Evolutionary conservation across 2,329 filamentous ascomycete genomes (phyloP).

Genomic region (Sarocladiaceae sp.): DNA sequence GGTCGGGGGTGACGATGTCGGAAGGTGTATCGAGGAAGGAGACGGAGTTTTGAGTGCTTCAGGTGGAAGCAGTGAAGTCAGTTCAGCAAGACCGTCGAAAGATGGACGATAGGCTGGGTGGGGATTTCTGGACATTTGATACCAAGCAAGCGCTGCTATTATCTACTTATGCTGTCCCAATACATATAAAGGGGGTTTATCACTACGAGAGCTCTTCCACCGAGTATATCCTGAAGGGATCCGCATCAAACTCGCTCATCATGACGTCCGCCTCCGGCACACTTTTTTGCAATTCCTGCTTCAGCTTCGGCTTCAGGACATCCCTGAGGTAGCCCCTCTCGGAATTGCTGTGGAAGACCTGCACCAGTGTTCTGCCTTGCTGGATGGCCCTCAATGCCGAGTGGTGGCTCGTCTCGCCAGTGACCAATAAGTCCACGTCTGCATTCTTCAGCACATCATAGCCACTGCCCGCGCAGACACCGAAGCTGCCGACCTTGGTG

Average conservation of each 20-base stretch:
- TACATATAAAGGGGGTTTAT: conserved; percentile 2
- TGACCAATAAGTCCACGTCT: conserved; percentile 78
- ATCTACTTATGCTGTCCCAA: not conserved
- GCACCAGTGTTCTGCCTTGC: conserved; percentile 75
- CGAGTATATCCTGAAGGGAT: conserved; percentile 79
- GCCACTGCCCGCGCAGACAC: conserved; percentile 87
- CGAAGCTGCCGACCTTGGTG: conserved; percentile 61
- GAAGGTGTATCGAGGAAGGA: conserved; percentile 49
- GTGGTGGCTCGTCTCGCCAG: conserved; percentile 91
- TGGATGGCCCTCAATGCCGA: conserved; percentile 84
- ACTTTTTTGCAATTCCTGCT: conserved; percentile 50
- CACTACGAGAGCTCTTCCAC: conserved; percentile 32
- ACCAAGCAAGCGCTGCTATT: conserved; percentile 8
- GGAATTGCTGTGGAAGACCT: conserved; percentile 89
- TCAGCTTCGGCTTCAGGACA: conserved; percentile 64
- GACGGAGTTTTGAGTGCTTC: conserved; percentile 39
- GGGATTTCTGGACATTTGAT: not conserved
- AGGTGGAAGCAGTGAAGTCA: conserved; percentile 13
- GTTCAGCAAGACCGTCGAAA: conserved; percentile 14
- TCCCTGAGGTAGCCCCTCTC: conserved; percentile 77
- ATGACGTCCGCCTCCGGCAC: conserved; percentile 54
- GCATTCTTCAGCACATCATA: conserved; percentile 68
- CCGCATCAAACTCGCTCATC: conserved; percentile 75
- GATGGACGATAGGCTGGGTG: conserved; percentile 13
- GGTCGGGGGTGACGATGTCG: conserved; percentile 50